phyloP scores from a whole-genome alignment of 495 filamentous ascomycete genomes.

The Eremomyces bilateralis region DNA sequence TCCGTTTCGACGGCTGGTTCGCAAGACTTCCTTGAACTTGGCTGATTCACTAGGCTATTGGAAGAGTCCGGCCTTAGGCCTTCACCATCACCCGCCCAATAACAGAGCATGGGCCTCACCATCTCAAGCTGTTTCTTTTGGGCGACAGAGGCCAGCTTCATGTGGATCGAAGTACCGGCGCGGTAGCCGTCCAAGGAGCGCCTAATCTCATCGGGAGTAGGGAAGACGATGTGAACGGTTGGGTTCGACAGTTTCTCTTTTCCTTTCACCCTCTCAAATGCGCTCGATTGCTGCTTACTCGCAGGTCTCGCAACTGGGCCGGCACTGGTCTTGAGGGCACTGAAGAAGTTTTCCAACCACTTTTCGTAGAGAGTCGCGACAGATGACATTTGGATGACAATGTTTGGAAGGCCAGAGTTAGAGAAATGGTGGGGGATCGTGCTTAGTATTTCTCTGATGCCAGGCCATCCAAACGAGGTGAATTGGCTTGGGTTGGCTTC shows the following conservation, averaged over 20 bases:
- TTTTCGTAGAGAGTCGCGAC: conserved; percentile 57
- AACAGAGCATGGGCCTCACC: conserved; percentile 41
- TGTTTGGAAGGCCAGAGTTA: conserved; percentile 26
- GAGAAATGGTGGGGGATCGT: too few species aligned
- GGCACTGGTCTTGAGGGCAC: background rate
- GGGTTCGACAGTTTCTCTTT: background rate
- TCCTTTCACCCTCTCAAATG: too few species aligned
- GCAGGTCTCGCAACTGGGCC: background rate
- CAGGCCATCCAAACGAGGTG: conserved; percentile 56
- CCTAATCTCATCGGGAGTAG: conserved; percentile 5
- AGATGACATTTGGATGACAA: conserved; percentile 62
- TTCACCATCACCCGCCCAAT: too few species aligned
- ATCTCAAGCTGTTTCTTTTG: conserved; percentile 61
- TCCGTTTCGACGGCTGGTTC: too few species aligned
- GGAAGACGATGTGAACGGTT: conserved; percentile 5
- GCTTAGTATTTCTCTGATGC: conserved; percentile 35
- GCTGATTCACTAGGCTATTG: too few species aligned
- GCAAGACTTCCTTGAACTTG: too few species aligned
- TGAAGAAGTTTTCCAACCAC: conserved; percentile 48
- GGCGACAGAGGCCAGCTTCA: conserved; percentile 41
- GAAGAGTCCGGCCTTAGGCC: too few species aligned
- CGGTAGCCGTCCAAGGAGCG: conserved; percentile 17
- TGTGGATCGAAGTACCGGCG: conserved; percentile 57
- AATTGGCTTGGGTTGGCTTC: conserved; percentile 17
- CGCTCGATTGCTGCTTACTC: too few species aligned